These are phyloP conservation scores for Trichoderma sp. DNA, from an alignment of 2,329 filamentous ascomycete genomes.

Conservation along the genomic window DNA sequence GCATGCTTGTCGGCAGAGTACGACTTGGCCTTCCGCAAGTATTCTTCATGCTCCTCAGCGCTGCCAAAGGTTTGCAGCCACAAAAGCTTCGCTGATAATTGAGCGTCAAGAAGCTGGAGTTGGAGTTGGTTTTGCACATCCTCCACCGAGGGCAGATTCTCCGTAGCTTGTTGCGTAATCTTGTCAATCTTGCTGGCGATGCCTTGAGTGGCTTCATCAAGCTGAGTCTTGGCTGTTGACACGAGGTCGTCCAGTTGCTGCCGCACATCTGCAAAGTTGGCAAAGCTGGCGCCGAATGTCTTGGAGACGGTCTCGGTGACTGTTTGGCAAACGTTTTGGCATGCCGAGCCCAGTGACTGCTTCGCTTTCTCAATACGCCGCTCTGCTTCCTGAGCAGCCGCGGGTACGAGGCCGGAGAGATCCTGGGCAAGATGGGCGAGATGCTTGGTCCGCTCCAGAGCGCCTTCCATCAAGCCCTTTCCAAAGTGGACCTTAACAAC, in stretches of 20 bases:
- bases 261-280: conserved; percentile 28
- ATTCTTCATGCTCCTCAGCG: conserved; percentile 47
- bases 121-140: conserved; percentile 44
- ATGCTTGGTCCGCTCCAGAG: conserved; percentile 46
- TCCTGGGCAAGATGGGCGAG: conserved; percentile 46
- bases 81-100: conserved; percentile 57
- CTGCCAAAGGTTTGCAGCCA: conserved; percentile 58
- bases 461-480: conserved; percentile 46
- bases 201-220: conserved; percentile 25
- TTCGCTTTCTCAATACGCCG: conserved; percentile 39
- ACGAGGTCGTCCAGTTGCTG: conserved; percentile 29
- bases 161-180: conserved; percentile 25
- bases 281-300: conserved; percentile 27
- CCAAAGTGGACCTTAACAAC: conserved; percentile 63
- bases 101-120: conserved; percentile 52
- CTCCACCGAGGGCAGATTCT: conserved; percentile 27
- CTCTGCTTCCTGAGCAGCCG: conserved; percentile 42
- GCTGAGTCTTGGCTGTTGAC: conserved; percentile 24
- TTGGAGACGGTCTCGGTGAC: conserved; percentile 34
- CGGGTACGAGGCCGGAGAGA: conserved; percentile 43
- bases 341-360: conserved; percentile 36
- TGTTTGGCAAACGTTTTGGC: conserved; percentile 30
- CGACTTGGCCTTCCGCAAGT: conserved; percentile 49
- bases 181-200: conserved; percentile 26
- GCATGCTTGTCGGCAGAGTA: conserved; percentile 43